Evolutionary conservation across 2,329 filamentous ascomycete genomes (phyloP).

Genomic region (Claviceps pazoutovae): DNA sequence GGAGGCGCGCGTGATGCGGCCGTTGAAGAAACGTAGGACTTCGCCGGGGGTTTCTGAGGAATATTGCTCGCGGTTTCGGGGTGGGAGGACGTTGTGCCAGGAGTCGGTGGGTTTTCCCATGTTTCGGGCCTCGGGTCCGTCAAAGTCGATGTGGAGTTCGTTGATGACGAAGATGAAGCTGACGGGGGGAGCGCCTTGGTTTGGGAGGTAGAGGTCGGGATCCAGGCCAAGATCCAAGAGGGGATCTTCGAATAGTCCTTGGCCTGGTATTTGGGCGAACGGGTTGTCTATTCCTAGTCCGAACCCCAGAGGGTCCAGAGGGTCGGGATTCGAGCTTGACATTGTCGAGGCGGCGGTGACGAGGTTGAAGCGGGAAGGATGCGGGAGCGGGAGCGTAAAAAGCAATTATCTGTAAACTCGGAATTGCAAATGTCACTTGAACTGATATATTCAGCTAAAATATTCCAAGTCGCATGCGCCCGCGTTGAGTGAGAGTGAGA

Average conservation of each 20-base stretch:
- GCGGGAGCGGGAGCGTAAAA: no score
- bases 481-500: no score
- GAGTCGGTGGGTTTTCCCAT: slow-evolving; percentile 7
- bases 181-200: background rate
- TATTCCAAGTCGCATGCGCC: no score
- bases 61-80: slow-evolving; percentile 12
- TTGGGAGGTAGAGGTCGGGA: background rate
- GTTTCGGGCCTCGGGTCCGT: background rate
- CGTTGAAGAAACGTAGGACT: slow-evolving; percentile 24
- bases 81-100: slow-evolving; percentile 21
- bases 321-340: background rate
- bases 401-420: no score
- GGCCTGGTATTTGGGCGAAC: background rate
- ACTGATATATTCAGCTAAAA: no score
- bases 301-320: background rate
- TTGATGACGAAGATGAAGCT: slow-evolving; percentile 28
- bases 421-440: no score
- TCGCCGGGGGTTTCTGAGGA: slow-evolving; percentile 13
- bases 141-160: slow-evolving; percentile 15
- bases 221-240: no score
- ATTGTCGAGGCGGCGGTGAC: background rate
- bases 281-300: background rate
- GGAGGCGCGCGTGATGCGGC: slow-evolving; percentile 13
- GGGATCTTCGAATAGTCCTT: background rate
- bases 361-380: no score